These are phyloP conservation scores for Aegle marmelos DNA, from an alignment of 345 rosid species.

Conservation along the genomic window DNA sequence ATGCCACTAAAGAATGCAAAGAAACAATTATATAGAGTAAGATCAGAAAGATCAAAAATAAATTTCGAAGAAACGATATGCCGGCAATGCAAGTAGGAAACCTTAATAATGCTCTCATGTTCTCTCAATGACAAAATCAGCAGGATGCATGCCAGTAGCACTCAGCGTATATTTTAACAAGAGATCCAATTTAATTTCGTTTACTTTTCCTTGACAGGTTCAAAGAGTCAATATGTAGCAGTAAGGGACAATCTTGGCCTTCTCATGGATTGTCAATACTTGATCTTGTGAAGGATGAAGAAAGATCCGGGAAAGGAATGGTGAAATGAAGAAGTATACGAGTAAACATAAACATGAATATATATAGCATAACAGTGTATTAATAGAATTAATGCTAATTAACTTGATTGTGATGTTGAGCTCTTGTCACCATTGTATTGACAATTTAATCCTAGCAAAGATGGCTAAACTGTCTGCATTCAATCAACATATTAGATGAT, in stretches of 20 bases:
- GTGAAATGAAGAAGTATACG: background rate
- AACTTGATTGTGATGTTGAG: conserved; percentile 46
- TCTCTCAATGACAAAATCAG: background rate
- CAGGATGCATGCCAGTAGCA: background rate
- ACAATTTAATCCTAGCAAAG: conserved; percentile 38
- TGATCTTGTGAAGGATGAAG: conserved; percentile 47
- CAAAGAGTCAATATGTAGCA: conserved; percentile 32
- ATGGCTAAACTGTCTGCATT: conserved; percentile 40
- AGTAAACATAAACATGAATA: background rate
- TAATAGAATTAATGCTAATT: background rate
- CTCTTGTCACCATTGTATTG: conserved; percentile 38
- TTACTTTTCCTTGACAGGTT: conserved; percentile 38
- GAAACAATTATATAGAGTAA: background rate
- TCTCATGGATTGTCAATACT: conserved; percentile 41
- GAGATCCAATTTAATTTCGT: background rate
- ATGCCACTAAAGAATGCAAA: background rate
- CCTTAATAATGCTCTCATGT: background rate
- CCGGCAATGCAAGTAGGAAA: background rate
- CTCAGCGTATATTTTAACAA: background rate
- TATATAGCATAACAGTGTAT: background rate
- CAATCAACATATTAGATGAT: background rate
- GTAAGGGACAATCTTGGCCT: conserved; percentile 47
- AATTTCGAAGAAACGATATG: background rate
- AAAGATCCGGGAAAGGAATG: background rate
- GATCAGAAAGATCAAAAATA: background rate